Evolutionary conservation across 495 filamentous ascomycete genomes (phyloP).

Genomic region (Penicillium bovifimosum): DNA sequence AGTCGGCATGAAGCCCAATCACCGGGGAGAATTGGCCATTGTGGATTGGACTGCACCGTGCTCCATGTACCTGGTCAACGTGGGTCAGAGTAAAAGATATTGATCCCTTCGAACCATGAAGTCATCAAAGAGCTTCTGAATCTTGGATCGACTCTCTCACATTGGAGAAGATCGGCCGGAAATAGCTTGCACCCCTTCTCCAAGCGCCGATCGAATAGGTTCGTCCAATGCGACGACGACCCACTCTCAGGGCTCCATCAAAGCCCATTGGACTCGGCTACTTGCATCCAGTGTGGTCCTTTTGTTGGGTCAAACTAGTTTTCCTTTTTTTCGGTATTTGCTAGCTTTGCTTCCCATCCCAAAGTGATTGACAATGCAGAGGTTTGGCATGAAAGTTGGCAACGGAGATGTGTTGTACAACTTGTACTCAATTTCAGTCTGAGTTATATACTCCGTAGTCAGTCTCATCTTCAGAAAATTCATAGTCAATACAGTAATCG

Average conservation of each 20-base stretch:
- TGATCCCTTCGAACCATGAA: constrained; percentile 9
- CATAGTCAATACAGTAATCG: no score
- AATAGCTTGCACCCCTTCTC: constrained; percentile 7
- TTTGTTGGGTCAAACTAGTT: not conserved
- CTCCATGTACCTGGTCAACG: constrained; percentile 21
- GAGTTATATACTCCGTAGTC: no score
- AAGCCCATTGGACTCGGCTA: not conserved
- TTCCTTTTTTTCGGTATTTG: not conserved
- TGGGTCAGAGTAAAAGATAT: constrained; percentile 7
- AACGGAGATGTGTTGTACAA: not conserved
- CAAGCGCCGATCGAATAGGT: not conserved
- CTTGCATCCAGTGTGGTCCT: not conserved
- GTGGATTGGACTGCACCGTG: constrained; percentile 5
- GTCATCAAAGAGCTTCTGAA: constrained; percentile 5
- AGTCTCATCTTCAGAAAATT: no score
- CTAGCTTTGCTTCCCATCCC: no score
- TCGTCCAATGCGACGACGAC: not conserved
- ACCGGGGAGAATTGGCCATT: not conserved
- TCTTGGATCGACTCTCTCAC: not conserved
- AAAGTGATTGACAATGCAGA: no score
- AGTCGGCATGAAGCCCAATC: not conserved
- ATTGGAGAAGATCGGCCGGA: constrained; percentile 1
- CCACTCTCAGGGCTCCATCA: not conserved
- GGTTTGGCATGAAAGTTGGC: no score
- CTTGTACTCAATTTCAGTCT: no score